These are phyloP conservation scores for Aspergillus diversus DNA, from an alignment of 495 filamentous ascomycete species.

Conservation along the genomic window DNA sequence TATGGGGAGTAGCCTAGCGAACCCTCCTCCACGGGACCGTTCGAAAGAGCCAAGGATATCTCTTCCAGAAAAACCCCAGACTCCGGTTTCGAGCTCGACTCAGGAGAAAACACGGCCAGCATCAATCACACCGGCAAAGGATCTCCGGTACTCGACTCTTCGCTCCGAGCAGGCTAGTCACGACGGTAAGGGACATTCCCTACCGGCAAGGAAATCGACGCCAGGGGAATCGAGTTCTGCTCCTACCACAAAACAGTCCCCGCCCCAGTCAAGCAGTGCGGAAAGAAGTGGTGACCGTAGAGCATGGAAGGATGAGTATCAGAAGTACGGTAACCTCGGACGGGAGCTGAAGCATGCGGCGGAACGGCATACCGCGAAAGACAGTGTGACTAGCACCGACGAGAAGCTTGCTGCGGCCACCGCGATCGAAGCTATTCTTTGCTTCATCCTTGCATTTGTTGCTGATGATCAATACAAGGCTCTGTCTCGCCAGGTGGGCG, in stretches of 20 bases:
- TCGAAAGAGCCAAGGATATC: conserved; percentile 29
- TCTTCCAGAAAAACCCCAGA: conserved; percentile 32
- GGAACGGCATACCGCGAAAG: conserved; percentile 42
- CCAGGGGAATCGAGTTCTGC: conserved; percentile 30
- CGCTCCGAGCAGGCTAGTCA: conserved; percentile 33
- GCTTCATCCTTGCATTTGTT: conserved; percentile 54
- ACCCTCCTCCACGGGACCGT: conserved; percentile 19
- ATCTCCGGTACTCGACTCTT: conserved; percentile 27
- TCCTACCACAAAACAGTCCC: conserved; percentile 29
- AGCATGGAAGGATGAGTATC: conserved; percentile 50
- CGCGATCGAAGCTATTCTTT: conserved; percentile 52
- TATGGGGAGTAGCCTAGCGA: conserved; percentile 22
- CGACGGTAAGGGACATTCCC: conserved; percentile 36
- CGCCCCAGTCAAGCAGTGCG: conserved; percentile 30
- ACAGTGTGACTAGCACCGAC: conserved; percentile 32
- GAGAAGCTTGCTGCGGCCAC: conserved; percentile 49
- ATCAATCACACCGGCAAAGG: conserved; percentile 37
- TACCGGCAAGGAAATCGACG: conserved; percentile 30
- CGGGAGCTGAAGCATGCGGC: conserved; percentile 55
- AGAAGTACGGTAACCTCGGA: conserved; percentile 44
- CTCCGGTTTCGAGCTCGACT: conserved; percentile 23
- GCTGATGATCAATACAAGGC: conserved; percentile 47
- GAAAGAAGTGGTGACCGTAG: conserved; percentile 42
- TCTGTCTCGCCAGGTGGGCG: conserved; percentile 38
- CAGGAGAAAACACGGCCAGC: conserved; percentile 33